Base-by-base conservation (phyloP, 2,329 filamentous ascomycete genomes). In the Emmonsia crescens region DNA sequence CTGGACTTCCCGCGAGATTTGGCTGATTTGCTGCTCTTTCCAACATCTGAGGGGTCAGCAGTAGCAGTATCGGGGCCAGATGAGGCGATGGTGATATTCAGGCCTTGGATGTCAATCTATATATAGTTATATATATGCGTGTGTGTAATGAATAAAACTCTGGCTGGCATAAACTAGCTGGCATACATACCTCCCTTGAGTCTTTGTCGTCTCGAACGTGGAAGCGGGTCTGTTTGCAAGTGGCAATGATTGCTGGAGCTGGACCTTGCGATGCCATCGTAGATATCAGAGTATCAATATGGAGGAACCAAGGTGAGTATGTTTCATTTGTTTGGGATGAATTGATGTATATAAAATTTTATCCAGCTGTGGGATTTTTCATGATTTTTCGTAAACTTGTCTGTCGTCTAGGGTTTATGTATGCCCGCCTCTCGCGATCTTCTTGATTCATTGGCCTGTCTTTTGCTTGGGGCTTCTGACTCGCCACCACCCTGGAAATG, bases 21-120 rank as follows among this genome's bases (percentile, higher is more conserved):
- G 27, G 66, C 5, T 59, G 51, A 4, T 68, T 72, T 16, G 66
- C 60, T 8, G 61, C 27, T 31, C 68, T 67, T 24, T 67, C 68
- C 1, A 64, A 58, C 10, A 27, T 44, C 29, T 21, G 46, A 33
- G 9, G 42, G 21, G 1, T 33, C 46, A 42, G 42, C 61, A 60
- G 52, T 48, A 2, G 63, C 59, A 1, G 66, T 48, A 14, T 12
- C 12, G 21, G 46, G 46, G 4, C 10, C 46, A 1, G 68, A 72
- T 0, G 82, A 79, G 0, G 79, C 79, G 54, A 92, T 82, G 1
- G 83, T 82, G 64, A 92, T 87, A 62, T 80, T 84, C n/a, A 93
- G 79, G 55, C 88, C 87, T 64, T 89, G 87, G 49, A 92, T 82
- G 63, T 89, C 85, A 59, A 89, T 79, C 85, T 87, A 59, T 8